A percentile compares a stretch with the other conserved stretches of the same genome.
Evolutionary conservation across 345 rosid genomes (phyloP).

Genomic region (Fremontodendron californicum): DNA sequence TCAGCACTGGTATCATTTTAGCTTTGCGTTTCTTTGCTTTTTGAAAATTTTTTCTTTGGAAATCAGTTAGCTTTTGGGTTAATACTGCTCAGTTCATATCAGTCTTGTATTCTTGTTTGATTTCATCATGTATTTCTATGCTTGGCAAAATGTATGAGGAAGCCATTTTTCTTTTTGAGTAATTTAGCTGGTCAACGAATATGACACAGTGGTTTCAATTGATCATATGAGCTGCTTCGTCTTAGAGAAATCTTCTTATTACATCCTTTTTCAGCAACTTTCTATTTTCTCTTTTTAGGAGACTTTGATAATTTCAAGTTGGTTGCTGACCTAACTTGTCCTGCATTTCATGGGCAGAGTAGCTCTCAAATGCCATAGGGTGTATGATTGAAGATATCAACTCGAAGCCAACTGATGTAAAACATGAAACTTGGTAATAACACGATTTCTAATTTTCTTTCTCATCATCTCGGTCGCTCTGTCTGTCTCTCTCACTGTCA

Average conservation of each 20-base stretch:
- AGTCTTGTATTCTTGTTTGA: neutral
- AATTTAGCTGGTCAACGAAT: neutral
- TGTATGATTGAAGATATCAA: conserved; percentile 27
- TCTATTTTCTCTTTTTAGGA: neutral
- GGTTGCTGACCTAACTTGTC: conserved; percentile 10
- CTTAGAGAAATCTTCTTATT: neutral
- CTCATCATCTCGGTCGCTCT: neutral
- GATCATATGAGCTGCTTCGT: conserved; percentile 1
- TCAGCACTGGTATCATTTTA: neutral
- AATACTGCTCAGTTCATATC: neutral
- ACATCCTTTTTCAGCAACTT: neutral
- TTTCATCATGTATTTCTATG: neutral
- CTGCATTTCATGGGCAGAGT: conserved; percentile 18
- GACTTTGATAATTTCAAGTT: conserved; percentile 3
- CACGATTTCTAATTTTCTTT: neutral
- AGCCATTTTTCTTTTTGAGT: neutral
- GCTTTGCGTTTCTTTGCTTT: conserved; percentile 3
- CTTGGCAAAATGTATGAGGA: neutral
- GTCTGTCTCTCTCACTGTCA: neutral
- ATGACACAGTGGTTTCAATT: neutral
- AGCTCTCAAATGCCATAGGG: conserved; percentile 2
- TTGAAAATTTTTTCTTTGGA: neutral
- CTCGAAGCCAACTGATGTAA: conserved; percentile 31
- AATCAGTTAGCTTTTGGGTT: neutral
- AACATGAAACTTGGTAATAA: conserved; percentile 62